These are phyloP conservation scores for Aspergillus sp. DNA, from an alignment of 2,329 filamentous ascomycete species.

Conservation along the genomic window DNA sequence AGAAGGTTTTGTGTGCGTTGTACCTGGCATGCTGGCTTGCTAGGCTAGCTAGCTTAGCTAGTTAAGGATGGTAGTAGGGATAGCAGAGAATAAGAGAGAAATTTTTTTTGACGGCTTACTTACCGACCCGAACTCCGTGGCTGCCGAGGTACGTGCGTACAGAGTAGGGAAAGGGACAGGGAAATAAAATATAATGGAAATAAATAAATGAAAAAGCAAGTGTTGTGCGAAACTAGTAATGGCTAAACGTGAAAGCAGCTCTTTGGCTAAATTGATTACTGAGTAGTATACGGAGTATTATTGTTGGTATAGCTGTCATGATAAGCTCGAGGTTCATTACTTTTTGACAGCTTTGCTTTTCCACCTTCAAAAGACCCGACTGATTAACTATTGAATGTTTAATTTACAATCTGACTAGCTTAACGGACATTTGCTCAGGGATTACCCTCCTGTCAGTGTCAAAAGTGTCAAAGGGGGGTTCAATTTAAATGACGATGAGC, in stretches of 20 bases:
- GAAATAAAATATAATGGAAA: no score
- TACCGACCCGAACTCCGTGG: conserved; percentile 1
- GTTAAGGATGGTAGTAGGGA: no score
- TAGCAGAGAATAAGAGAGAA: neutral
- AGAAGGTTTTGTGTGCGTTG: neutral
- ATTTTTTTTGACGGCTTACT: neutral
- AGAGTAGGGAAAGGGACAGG: no score
- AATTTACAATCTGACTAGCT: conserved; percentile 1
- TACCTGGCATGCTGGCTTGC: neutral
- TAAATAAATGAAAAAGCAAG: neutral
- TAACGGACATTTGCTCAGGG: neutral
- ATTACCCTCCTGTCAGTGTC: conserved; percentile 5
- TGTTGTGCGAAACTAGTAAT: neutral
- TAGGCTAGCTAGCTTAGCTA: no score
- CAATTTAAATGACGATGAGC: conserved; percentile 12
- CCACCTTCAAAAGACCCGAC: neutral
- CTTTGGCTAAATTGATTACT: neutral
- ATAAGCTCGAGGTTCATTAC: no score
- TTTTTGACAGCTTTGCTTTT: neutral
- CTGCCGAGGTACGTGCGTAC: neutral
- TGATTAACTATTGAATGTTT: conserved; percentile 1
- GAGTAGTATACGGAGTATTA: no score
- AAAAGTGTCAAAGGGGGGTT: conserved; percentile 6
- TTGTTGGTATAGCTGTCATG: neutral
- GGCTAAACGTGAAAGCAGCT: neutral